Percentiles rank a stretch among this genome's conserved stretches.
Conservation (phyloP, 768 basidiomycete species). For the Dioszegia hungarica region DNA sequence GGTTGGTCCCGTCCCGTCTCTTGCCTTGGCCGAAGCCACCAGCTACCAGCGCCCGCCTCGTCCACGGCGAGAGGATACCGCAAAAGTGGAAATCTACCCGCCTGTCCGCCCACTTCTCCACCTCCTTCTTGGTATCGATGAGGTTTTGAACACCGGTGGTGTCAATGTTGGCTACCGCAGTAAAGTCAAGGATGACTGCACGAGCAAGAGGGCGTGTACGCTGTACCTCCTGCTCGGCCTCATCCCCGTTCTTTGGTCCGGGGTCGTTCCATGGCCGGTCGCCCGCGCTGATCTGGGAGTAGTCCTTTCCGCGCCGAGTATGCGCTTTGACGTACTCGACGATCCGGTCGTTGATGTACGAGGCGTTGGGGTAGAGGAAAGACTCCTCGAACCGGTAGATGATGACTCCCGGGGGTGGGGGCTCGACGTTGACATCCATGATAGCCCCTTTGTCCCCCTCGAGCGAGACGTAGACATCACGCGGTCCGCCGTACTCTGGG, state of each 20-base stretch:
- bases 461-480: constrained; percentile 82
- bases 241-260: constrained; percentile 59
- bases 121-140: constrained; percentile 76
- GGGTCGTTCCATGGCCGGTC: constrained; percentile 96
- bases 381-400: constrained; percentile 91
- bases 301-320: constrained; percentile 71
- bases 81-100: constrained; percentile 86
- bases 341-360: constrained; percentile 60
- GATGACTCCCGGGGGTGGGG: constrained; percentile 79
- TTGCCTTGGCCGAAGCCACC: constrained; percentile 82
- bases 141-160: constrained; percentile 87
- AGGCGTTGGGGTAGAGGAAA: constrained; percentile 58
- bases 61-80: constrained; percentile 87
- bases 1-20: constrained; percentile 45
- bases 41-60: constrained; percentile 68
- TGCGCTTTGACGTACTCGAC: constrained; percentile 75
- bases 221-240: constrained; percentile 50
- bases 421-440: constrained; percentile 63
- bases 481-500: constrained; percentile 47
- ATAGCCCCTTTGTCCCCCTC: constrained; percentile 56
- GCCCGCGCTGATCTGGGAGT: constrained; percentile 58
- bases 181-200: constrained; percentile 89
- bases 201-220: constrained; percentile 65
- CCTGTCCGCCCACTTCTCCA: constrained; percentile 81
- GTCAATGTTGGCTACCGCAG: constrained; percentile 77